phyloP scores from a whole-genome alignment of 2,329 filamentous ascomycete genomes.

The Nigrospora oryzae region DNA sequence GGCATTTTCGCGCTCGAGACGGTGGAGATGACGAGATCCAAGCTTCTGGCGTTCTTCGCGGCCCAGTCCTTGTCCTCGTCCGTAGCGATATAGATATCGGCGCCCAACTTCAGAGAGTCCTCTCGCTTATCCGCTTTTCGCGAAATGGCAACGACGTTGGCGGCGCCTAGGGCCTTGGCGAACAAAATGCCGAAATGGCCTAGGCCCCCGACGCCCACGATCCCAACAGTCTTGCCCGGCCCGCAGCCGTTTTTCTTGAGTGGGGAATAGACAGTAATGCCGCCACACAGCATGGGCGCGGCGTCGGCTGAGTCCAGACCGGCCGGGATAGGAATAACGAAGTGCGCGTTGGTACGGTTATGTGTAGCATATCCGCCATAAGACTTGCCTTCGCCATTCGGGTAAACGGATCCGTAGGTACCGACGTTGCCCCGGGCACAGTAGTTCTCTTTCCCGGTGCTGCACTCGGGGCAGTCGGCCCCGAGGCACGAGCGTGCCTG shows the following conservation, averaged over 20 bases:
- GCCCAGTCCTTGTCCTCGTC: constrained; percentile 1
- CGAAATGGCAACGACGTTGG: constrained; percentile 3
- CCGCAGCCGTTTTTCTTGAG: constrained; percentile 2
- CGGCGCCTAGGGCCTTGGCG: constrained; percentile 3
- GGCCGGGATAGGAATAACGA: constrained; percentile 20
- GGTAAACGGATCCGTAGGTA: constrained; percentile 1
- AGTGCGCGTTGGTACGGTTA: constrained; percentile 17
- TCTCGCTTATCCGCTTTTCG: constrained; percentile 1
- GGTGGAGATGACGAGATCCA: constrained; percentile 3
- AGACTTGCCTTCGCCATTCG: constrained; percentile 26
- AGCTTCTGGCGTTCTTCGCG: not conserved
- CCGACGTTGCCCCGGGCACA: not conserved
- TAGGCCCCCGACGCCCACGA: constrained; percentile 1
- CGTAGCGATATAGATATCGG: constrained; percentile 1
- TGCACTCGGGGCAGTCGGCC: constrained; percentile 31
- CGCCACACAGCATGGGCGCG: constrained; percentile 3
- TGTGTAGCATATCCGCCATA: constrained; percentile 37
- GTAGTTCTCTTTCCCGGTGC: constrained; percentile 1
- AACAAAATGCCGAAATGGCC: constrained; percentile 3
- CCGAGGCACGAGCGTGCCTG: constrained; percentile 49
- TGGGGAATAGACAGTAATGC: constrained; percentile 1
- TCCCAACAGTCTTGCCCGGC: constrained; percentile 1
- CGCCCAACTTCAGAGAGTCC: constrained; percentile 1
- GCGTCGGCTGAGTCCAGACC: constrained; percentile 1
- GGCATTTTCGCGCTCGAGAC: constrained; percentile 36